Conservation (phyloP, 805 yeast genomes). For the Pichia kluyveri region DNA sequence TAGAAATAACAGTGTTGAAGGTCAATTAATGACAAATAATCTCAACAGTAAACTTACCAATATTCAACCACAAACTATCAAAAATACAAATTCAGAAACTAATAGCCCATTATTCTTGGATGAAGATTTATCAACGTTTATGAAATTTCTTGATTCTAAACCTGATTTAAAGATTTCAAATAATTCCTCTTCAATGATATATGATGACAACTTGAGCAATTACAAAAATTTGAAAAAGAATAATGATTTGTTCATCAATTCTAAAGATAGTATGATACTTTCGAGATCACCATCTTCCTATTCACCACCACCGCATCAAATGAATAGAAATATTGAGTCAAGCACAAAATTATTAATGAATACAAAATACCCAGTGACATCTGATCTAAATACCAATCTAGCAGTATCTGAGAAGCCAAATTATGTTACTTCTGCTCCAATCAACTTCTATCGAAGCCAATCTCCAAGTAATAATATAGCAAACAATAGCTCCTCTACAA, state of each 20-base stretch:
- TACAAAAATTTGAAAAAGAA: slow-evolving; percentile 22
- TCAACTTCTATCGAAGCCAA: not conserved
- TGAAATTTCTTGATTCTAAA: slow-evolving; percentile 28
- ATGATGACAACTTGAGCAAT: slow-evolving; percentile 21
- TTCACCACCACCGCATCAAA: slow-evolving; percentile 3
- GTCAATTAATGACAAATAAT: slow-evolving; percentile 9
- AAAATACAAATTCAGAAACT: slow-evolving; percentile 20
- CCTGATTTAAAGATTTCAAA: slow-evolving; percentile 26
- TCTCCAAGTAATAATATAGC: not conserved
- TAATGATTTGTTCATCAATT: slow-evolving; percentile 17
- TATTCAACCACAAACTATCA: not conserved
- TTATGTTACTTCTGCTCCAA: slow-evolving; percentile 1
- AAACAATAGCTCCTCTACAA: not conserved
- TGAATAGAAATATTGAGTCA: slow-evolving; percentile 4
- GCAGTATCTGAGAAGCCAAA: not conserved
- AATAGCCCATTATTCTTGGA: slow-evolving; percentile 21
- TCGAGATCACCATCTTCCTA: slow-evolving; percentile 1
- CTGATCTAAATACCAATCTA: not conserved
- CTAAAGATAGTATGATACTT: slow-evolving; percentile 8
- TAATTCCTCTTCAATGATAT: slow-evolving; percentile 19
- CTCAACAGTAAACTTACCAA: too few species aligned
- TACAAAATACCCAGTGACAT: not conserved
- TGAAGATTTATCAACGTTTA: slow-evolving; percentile 27
- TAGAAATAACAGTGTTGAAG: slow-evolving; percentile 24
- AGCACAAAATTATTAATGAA: slow-evolving; percentile 5